Evolutionary conservation across 805 yeast genomes (phyloP), one percentile per base, ranked within the genome.

Genomic region (Metschnikowia cubensis): DNA sequence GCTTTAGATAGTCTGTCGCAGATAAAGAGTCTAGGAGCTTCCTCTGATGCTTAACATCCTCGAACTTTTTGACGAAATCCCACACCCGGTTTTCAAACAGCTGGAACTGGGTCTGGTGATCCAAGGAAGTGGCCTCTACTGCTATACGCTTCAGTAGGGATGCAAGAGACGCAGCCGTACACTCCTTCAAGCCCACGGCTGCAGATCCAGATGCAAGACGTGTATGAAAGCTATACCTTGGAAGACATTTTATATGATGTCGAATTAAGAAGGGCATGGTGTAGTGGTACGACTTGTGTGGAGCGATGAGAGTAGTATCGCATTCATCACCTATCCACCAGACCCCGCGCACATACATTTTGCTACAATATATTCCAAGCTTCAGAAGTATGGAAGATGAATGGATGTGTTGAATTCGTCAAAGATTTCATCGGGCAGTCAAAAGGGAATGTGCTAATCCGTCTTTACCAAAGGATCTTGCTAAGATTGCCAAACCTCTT

Each of bases 1-100:
- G 54, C 34, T 38, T 35, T 36, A 51, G 35, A 44, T 49, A 51
- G 38, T 51, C 54, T 4, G 52, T 37, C 20, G 44, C 29, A 15
- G 51, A 25, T 32, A 45, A 45, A 14, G 35, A 13, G 7, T 35
- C 36, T 14, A 13, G 11, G n/a, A 25, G 7, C 29, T 7, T 15
- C 15, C 29, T 32, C n/a, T n/a, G 29, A 14, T 10, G 20, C 8
- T n/a, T 8, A 4, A 10, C 31, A 6, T 10, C n/a, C 13, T 33
- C 45, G 15, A 33, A 33, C 2, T 20, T 6, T 10, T 7, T 15
- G 15, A 42, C 37, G 5, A n/a, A 33, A 10, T 33, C 15, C 45
- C 45, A 42, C 14, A 42, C 10, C 11, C 18, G 36, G 10, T 33
- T 13, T 33, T 34, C 37, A 10, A 42, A 42, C 31, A 20, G 45